phyloP scores from a whole-genome alignment of 129 eudicot species.

The Saussurea involucrata region DNA sequence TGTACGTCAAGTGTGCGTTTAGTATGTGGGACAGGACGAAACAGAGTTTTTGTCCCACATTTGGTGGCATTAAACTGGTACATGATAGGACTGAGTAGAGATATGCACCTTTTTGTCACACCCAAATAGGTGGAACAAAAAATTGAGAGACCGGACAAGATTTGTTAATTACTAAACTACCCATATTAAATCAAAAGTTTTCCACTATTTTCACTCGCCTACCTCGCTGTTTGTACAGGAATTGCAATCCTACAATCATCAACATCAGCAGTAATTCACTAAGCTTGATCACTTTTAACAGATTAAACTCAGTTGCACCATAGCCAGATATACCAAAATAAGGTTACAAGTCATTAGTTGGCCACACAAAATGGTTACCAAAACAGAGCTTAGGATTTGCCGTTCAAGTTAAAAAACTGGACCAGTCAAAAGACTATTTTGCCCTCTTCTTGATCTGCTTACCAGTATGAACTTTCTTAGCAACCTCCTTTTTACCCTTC shows the following conservation, averaged over 20 bases:
- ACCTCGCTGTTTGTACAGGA: neutral
- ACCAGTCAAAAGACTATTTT: constrained; percentile 25
- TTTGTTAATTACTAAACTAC: neutral
- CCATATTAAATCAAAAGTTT: neutral
- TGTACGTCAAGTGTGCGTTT: neutral
- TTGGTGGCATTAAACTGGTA: neutral
- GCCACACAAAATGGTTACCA: constrained; percentile 16
- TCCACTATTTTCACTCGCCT: too few relatives aligned
- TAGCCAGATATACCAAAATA: constrained; percentile 13
- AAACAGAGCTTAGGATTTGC: constrained; percentile 9
- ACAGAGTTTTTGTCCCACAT: neutral
- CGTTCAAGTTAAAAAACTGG: constrained; percentile 3
- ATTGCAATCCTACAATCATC: neutral
- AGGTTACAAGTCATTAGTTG: constrained; percentile 9
- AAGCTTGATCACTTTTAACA: neutral
- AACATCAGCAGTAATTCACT: neutral
- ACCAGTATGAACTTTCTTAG: constrained; percentile 33
- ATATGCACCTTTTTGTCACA: neutral
- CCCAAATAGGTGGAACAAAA: neutral
- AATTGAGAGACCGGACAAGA: neutral
- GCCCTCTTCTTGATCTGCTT: constrained; percentile 44
- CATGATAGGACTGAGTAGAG: neutral
- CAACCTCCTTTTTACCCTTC: constrained; percentile 28
- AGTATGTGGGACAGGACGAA: too few relatives aligned
- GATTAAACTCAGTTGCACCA: neutral